Conservation (phyloP, 208 protist species). For the Leishmania tarentolae region DNA sequence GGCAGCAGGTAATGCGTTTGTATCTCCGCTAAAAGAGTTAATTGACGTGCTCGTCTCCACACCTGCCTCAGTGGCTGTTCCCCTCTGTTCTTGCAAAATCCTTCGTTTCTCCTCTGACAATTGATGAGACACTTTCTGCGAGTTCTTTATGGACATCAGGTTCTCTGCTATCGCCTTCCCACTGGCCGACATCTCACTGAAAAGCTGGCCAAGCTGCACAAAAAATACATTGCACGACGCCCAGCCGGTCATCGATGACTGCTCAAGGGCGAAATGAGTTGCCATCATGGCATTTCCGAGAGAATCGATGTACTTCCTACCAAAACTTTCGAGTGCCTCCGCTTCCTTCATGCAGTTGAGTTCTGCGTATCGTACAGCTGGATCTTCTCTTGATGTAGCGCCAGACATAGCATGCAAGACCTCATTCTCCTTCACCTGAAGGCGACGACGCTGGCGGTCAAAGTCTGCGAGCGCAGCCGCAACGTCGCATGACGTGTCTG, state of each 20-base stretch:
- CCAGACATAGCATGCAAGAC: conserved; percentile 9
- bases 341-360: conserved; percentile 31
- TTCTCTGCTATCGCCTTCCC: conserved; percentile 31
- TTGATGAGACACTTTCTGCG: conserved; percentile 52
- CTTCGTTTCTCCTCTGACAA: conserved; percentile 61
- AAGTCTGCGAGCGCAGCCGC: conserved; percentile 44
- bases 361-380: conserved; percentile 28
- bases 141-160: conserved; percentile 56
- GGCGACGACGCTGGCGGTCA: conserved; percentile 47
- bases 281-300: conserved; percentile 43
- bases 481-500: conserved; percentile 38
- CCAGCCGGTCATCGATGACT: conserved; percentile 75
- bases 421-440: conserved; percentile 45
- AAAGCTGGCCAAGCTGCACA: conserved; percentile 49
- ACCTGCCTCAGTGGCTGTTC: not conserved
- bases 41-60: not conserved
- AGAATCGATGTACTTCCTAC: conserved; percentile 42
- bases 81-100: conserved; percentile 10
- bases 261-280: conserved; percentile 64
- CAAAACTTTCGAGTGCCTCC: conserved; percentile 28
- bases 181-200: conserved; percentile 30
- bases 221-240: conserved; percentile 72
- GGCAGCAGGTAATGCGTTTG: not conserved
- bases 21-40: not conserved
- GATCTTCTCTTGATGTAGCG: conserved; percentile 5